A percentile compares a stretch with the other conserved stretches of the same genome.
These are phyloP conservation scores for Yamadazyma endophytica DNA, from an alignment of 805 yeast genomes.

Conservation along the genomic window DNA sequence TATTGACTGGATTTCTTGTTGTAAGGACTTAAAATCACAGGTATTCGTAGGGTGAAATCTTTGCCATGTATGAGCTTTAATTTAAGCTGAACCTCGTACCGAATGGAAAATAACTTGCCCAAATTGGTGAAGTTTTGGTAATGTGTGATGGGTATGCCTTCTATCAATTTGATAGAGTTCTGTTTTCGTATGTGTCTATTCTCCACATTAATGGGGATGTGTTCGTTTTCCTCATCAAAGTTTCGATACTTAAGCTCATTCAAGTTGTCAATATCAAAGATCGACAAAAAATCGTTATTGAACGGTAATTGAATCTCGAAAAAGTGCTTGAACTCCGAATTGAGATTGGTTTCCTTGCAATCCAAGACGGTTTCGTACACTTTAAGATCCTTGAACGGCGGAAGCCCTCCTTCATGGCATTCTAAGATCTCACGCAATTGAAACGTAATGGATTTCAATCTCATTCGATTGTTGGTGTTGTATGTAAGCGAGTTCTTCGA, in stretches of 20 bases:
- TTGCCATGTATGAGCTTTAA: constrained; percentile 47
- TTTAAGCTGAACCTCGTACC: constrained; percentile 49
- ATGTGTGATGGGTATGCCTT: constrained; percentile 41
- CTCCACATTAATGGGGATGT: constrained; percentile 8
- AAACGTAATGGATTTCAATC: constrained; percentile 41
- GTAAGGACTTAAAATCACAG: constrained; percentile 53
- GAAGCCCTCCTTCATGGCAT: constrained; percentile 47
- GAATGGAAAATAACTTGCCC: constrained; percentile 48
- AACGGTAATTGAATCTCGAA: constrained; percentile 29
- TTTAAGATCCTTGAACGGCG: constrained; percentile 43
- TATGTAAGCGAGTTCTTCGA: constrained; percentile 35
- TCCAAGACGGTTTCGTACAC: constrained; percentile 30
- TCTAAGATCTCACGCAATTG: constrained; percentile 54
- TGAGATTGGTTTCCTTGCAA: constrained; percentile 14
- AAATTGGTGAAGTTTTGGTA: constrained; percentile 48
- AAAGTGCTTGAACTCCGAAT: too few relatives aligned
- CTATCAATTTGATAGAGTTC: constrained; percentile 23
- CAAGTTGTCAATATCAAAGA: constrained; percentile 10
- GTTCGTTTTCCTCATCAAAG: constrained; percentile 3
- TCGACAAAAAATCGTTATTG: constrained; percentile 30
- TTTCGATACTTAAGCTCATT: constrained; percentile 1
- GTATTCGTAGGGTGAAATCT: constrained; percentile 46
- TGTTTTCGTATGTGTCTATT: constrained; percentile 18
- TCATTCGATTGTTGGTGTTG: constrained; percentile 25
- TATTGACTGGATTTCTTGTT: constrained; percentile 45